phyloP scores from a whole-genome alignment of 768 basidiomycete species.

The Mycena rebaudengoi region DNA sequence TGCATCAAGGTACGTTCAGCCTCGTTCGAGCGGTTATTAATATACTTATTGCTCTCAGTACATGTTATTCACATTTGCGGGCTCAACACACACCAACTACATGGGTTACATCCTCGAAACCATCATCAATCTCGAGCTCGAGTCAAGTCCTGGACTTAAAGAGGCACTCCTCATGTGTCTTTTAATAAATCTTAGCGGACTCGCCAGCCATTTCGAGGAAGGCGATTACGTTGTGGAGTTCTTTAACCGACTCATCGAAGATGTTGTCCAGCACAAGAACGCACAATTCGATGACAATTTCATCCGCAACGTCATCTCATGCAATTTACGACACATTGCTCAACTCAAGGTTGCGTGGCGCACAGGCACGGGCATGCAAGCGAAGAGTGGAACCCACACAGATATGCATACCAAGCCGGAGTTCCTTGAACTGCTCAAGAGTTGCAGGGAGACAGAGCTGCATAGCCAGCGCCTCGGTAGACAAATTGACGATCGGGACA shows the following conservation, averaged over 20 bases:
- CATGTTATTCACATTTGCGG: constrained; percentile 43
- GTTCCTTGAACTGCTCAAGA: constrained; percentile 25
- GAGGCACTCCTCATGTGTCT: constrained; percentile 35
- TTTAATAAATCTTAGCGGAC: neutral
- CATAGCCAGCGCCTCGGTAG: constrained; percentile 30
- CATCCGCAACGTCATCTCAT: constrained; percentile 37
- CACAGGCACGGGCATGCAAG: constrained; percentile 33
- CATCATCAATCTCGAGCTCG: constrained; percentile 39
- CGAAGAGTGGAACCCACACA: constrained; percentile 22
- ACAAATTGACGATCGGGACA: constrained; percentile 8
- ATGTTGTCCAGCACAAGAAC: constrained; percentile 34
- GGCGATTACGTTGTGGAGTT: constrained; percentile 44
- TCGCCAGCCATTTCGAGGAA: constrained; percentile 15
- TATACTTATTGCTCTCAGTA: constrained; percentile 10
- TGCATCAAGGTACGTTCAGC: constrained; percentile 35
- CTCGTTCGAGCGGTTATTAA: neutral
- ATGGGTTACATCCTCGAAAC: constrained; percentile 41
- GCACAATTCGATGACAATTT: constrained; percentile 38
- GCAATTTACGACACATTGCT: constrained; percentile 41
- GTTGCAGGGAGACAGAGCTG: constrained; percentile 28
- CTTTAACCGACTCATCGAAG: constrained; percentile 42
- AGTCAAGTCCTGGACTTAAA: constrained; percentile 31
- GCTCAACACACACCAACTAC: constrained; percentile 44
- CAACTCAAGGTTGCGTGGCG: constrained; percentile 38
- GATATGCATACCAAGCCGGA: constrained; percentile 32